Evolutionary conservation across 371 early-diverging fungal genomes (phyloP).

Genomic region (Haplosporangium sp.): DNA sequence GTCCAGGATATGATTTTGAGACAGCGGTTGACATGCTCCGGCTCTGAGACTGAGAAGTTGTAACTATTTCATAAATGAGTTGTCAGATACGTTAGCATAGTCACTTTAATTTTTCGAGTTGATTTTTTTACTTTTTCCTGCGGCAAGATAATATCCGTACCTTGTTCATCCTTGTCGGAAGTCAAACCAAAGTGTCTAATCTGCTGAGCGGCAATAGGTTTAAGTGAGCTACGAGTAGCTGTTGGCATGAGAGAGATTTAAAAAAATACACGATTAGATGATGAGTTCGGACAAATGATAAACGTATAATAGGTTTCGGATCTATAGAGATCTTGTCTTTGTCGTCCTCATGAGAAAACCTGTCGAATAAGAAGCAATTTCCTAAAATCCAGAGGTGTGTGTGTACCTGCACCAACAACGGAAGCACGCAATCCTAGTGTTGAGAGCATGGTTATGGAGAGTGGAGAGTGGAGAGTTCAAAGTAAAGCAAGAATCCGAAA

Average conservation of each 20-base stretch:
- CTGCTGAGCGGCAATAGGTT: conserved; percentile 49
- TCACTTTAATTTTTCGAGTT: no score
- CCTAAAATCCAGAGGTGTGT: not conserved
- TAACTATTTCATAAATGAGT: not conserved
- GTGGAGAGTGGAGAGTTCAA: not conserved
- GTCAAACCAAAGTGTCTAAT: conserved; percentile 48
- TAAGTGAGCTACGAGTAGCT: conserved; percentile 48
- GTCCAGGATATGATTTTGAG: conserved; percentile 55
- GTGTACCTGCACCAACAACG: conserved; percentile 29
- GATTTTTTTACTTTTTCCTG: no score
- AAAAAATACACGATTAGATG: not conserved
- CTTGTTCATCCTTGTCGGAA: conserved; percentile 55
- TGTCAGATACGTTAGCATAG: not conserved
- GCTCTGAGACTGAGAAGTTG: conserved; percentile 28
- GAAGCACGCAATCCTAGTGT: conserved; percentile 47
- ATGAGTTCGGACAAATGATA: not conserved
- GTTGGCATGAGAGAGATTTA: no score
- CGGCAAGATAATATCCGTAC: conserved; percentile 24
- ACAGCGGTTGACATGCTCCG: conserved; percentile 53
- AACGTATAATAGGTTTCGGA: not conserved
- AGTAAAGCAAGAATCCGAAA: not conserved
- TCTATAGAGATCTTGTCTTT: not conserved
- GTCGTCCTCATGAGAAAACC: not conserved
- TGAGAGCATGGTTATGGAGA: conserved; percentile 37
- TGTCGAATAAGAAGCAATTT: not conserved